phyloP scores from a whole-genome alignment of 495 filamentous ascomycete genomes.

The Talaromyces proteolyticus region DNA sequence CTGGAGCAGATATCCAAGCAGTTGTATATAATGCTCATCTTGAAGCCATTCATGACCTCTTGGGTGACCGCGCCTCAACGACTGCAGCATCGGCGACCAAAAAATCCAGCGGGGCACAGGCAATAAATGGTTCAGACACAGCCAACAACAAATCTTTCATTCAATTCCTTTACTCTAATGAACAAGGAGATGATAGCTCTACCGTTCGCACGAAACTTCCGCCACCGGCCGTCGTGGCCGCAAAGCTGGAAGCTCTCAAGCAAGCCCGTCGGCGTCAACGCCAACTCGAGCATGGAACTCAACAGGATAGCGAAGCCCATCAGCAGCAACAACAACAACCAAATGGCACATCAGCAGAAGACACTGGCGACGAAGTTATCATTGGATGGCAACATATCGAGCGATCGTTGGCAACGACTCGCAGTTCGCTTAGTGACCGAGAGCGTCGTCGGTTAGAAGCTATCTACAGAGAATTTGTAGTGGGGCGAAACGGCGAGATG shows the following conservation, averaged over 20 bases:
- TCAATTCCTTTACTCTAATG: constrained; percentile 72
- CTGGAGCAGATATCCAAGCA: constrained; percentile 90
- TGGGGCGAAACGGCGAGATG: constrained; percentile 90
- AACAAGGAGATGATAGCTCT: constrained; percentile 35
- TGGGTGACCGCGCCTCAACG: constrained; percentile 55
- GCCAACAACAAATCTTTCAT: constrained; percentile 50
- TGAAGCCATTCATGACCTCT: constrained; percentile 90
- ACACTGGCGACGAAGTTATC: constrained; percentile 60
- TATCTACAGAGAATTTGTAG: constrained; percentile 91
- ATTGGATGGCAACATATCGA: constrained; percentile 84
- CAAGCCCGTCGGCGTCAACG: constrained; percentile 55
- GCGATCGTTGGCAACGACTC: constrained; percentile 68
- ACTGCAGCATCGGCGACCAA: constrained; percentile 23
- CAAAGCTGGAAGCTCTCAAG: constrained; percentile 71
- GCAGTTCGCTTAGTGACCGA: constrained; percentile 71
- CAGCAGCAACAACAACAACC: constrained; percentile 16
- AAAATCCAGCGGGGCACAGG: constrained; percentile 18
- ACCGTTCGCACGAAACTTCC: constrained; percentile 43
- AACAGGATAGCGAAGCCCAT: constrained; percentile 15
- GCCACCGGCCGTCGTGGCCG: constrained; percentile 62
- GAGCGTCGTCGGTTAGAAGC: constrained; percentile 67
- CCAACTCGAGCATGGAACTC: constrained; percentile 40
- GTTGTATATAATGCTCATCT: constrained; percentile 94
- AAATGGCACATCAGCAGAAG: constrained; percentile 25
- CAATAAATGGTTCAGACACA: constrained; percentile 28